Evolutionary conservation across 768 basidiomycete genomes (phyloP).

Genomic region (Lentinula guzmanii): DNA sequence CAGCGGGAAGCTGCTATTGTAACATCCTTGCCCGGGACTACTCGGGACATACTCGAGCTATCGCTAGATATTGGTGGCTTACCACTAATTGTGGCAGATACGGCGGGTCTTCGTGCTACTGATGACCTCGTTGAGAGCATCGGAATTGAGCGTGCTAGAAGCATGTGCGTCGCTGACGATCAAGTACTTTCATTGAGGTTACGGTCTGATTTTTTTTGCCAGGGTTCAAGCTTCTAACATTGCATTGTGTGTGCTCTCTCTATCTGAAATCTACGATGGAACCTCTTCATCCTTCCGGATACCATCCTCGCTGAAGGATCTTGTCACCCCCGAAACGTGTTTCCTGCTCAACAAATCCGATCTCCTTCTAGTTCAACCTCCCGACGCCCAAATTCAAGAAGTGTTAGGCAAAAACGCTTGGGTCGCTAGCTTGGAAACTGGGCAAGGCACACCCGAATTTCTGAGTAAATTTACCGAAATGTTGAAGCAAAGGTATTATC

Average conservation of each 20-base stretch:
- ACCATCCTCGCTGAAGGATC: conserved; percentile 40
- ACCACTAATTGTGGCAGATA: conserved; percentile 78
- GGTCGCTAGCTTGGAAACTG: conserved; percentile 57
- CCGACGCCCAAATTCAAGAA: background rate
- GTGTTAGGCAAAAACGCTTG: conserved; percentile 31
- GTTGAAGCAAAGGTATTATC: conserved; percentile 43
- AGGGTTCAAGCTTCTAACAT: conserved; percentile 68
- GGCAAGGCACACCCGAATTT: conserved; percentile 53
- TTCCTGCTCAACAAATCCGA: conserved; percentile 82
- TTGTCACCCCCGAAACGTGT: conserved; percentile 53
- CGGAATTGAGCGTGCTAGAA: conserved; percentile 69
- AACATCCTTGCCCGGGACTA: conserved; percentile 83
- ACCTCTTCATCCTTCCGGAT: conserved; percentile 17
- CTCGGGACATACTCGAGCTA: conserved; percentile 80
- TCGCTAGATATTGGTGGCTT: conserved; percentile 86
- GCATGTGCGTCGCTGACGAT: conserved; percentile 42
- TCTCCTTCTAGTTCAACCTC: conserved; percentile 22
- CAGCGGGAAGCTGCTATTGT: conserved; percentile 88
- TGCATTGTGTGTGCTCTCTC: conserved; percentile 75
- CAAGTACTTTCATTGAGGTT: background rate
- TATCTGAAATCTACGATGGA: conserved; percentile 35
- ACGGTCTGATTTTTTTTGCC: background rate
- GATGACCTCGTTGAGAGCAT: conserved; percentile 72
- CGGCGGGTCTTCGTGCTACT: conserved; percentile 74
- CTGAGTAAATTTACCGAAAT: conserved; percentile 48